Evolutionary conservation across 2,329 filamentous ascomycete species (phyloP).

Genomic region (Fusarium mundagurra): DNA sequence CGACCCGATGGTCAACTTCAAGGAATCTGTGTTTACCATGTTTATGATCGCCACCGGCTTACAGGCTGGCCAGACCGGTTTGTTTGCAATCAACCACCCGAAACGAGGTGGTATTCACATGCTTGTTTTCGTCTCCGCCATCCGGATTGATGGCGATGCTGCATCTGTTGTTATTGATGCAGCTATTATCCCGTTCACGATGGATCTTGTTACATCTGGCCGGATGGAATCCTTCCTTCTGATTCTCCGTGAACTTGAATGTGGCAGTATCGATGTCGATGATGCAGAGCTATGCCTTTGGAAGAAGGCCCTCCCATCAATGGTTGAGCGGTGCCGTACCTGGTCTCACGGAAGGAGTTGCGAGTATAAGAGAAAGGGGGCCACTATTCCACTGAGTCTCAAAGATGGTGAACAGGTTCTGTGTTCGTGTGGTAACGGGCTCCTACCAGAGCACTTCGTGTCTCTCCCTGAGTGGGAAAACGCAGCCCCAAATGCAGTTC

Average conservation of each 20-base stretch:
- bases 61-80: conserved; percentile 55
- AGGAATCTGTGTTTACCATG: conserved; percentile 59
- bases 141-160: conserved; percentile 56
- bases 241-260: conserved; percentile 49
- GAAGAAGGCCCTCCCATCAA: conserved; percentile 56
- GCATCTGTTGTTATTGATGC: conserved; percentile 58
- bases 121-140: conserved; percentile 53
- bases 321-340: conserved; percentile 60
- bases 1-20: conserved; percentile 56
- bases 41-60: conserved; percentile 58
- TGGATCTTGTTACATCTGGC: conserved; percentile 44
- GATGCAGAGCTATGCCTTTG: conserved; percentile 68
- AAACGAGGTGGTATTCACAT: conserved; percentile 53
- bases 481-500: conserved; percentile 56
- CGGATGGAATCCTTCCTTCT: conserved; percentile 53
- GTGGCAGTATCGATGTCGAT: conserved; percentile 54
- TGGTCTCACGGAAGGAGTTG: conserved; percentile 55
- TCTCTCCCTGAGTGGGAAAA: conserved; percentile 56
- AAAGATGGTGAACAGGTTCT: conserved; percentile 51
- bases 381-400: conserved; percentile 52
- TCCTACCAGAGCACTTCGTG: conserved; percentile 53
- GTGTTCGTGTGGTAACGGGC: conserved; percentile 58
- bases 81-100: conserved; percentile 55
- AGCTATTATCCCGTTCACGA: conserved; percentile 57
- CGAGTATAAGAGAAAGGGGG: conserved; percentile 52